A percentile compares a stretch with the other conserved stretches of the same genome.
These are phyloP conservation scores for Pseudocercospora fuligena DNA, from an alignment of 2,329 filamentous ascomycete species.

Conservation along the genomic window DNA sequence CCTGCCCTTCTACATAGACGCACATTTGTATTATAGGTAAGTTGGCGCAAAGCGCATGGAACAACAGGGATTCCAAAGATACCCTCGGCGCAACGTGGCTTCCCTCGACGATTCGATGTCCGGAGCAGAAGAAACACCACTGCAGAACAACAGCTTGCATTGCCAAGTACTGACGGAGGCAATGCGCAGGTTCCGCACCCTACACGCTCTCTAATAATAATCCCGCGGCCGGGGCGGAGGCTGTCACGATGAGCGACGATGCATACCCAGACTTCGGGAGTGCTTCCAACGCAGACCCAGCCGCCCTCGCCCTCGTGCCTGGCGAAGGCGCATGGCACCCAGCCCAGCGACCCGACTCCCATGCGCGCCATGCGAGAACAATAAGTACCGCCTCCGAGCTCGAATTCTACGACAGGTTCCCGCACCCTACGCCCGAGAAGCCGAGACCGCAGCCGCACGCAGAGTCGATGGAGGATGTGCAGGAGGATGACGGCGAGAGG, in stretches of 20 bases:
- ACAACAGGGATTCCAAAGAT: not conserved
- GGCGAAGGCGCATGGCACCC: constrained; percentile 55
- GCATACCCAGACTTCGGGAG: constrained; percentile 48
- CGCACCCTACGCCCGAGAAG: constrained; percentile 34
- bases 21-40: not conserved
- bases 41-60: not conserved
- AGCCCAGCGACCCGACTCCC: constrained; percentile 49
- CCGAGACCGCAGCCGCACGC: constrained; percentile 2
- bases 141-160: not conserved
- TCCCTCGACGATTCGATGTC: not conserved
- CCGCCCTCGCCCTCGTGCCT: constrained; percentile 8
- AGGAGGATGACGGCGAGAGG: constrained; percentile 16
- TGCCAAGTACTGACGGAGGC: not conserved
- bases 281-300: constrained; percentile 11
- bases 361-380: constrained; percentile 27
- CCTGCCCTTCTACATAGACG: not conserved
- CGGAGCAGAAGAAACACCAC: not conserved
- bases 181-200: constrained; percentile 13
- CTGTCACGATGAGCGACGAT: constrained; percentile 35
- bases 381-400: constrained; percentile 34
- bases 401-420: constrained; percentile 45
- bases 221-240: not conserved
- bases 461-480: constrained; percentile 10
- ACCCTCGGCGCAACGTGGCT: not conserved
- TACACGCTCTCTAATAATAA: constrained; percentile 4